Base-by-base conservation (phyloP, 495 filamentous ascomycete genomes). In the Stereocaulon alpinum region DNA sequence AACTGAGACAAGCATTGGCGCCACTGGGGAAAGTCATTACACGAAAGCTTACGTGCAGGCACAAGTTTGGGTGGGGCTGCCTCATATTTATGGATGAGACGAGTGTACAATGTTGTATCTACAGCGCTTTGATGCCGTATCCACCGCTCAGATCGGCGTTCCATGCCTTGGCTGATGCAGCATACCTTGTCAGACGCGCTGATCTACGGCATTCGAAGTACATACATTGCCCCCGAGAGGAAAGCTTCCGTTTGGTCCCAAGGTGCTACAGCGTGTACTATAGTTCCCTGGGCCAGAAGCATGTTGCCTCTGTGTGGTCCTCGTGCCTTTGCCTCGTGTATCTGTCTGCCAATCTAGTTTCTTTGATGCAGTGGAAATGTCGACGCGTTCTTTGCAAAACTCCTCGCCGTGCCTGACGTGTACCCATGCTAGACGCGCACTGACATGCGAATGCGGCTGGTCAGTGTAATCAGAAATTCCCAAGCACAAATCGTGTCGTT, bases 61-160 rank as follows among this genome's bases (percentile, higher is more conserved):
- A 41, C 27, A 9, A n/a, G 5, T 22, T 51, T 51, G 27, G 6
- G 17, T 11, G 30, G 47, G 18, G 24, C 18, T 34, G 22, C 24
- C 17, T 40, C 10, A 18, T 41, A 15, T 24, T 41, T 51, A 22
- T 18, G 40, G 45, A 59, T 18, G 6, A 42, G 37, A 29, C 45
- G 37, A 42, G 27, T 41, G 56, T 59, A 17, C 6, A 9, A 1
- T 42, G 15, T 43, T 41, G 56, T 59, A 32, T 20, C 24, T 5
- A 50, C 20, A 42, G 44, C 56, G 56, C 56, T 59, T 59, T 59
- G 56, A 59, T 50, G 56, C 56, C 3, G 18, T 6, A 14, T 42
- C 22, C 6, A 42, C 18, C 0, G 20, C 41, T 30, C 41, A 56
- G 20, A 10, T 10, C 4, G 6, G 0, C 44, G 12, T 3, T 2